phyloP scores from a whole-genome alignment of 495 filamentous ascomycete species.

The Cercophora scortea region DNA sequence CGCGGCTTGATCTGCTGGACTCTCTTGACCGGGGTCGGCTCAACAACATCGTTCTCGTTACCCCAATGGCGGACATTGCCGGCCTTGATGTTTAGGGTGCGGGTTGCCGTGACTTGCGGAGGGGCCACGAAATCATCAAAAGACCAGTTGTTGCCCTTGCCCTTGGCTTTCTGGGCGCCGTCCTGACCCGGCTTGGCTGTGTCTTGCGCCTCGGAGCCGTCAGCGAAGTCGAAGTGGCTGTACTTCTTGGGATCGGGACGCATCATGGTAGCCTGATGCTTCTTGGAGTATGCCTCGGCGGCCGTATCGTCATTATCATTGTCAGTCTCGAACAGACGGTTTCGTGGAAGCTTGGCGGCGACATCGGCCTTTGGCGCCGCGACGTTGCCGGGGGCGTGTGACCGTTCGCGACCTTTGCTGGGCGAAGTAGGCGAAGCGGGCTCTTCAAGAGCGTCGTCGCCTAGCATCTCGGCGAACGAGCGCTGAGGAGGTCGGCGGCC shows the following conservation, averaged over 20 bases:
- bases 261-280: slow-evolving; percentile 35
- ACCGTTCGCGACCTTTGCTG: slow-evolving; percentile 35
- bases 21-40: slow-evolving; percentile 48
- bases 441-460: slow-evolving; percentile 33
- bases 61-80: slow-evolving; percentile 62
- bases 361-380: slow-evolving; percentile 56
- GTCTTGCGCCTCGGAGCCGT: slow-evolving; percentile 43
- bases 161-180: slow-evolving; percentile 35
- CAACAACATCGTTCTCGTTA: slow-evolving; percentile 56
- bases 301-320: slow-evolving; percentile 30
- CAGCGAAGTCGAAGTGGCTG: slow-evolving; percentile 79
- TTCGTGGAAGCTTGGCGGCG: slow-evolving; percentile 61
- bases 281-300: slow-evolving; percentile 5
- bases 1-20: slow-evolving; percentile 57
- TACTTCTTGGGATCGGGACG: slow-evolving; percentile 64
- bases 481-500: slow-evolving; percentile 38
- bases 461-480: slow-evolving; percentile 45
- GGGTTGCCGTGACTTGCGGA: slow-evolving; percentile 48
- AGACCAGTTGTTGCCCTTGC: slow-evolving; percentile 65
- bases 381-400: slow-evolving; percentile 35
- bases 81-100: slow-evolving; percentile 31
- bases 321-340: slow-evolving; percentile 62
- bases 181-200: slow-evolving; percentile 17
- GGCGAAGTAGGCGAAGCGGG: slow-evolving; percentile 39
- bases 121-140: slow-evolving; percentile 84